phyloP scores from a whole-genome alignment of 2,329 filamentous ascomycete species.

The Albifimbria verrucaria region DNA sequence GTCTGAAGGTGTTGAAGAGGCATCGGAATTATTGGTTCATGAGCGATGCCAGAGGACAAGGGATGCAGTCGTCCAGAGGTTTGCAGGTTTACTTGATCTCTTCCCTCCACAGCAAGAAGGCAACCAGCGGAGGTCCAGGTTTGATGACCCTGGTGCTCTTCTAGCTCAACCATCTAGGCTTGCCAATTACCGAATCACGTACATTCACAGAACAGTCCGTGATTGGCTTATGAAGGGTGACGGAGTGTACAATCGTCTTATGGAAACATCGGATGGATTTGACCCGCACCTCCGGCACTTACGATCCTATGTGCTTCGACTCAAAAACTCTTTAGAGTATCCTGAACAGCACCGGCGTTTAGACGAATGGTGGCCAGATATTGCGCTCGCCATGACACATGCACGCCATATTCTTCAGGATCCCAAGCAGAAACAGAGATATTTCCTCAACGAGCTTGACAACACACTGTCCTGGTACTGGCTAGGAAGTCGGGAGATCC shows the following conservation, averaged over 20 bases:
- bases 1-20: constrained; percentile 15
- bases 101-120: constrained; percentile 13
- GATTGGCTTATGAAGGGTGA: constrained; percentile 26
- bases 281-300: constrained; percentile 28
- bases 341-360: constrained; percentile 32
- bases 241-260: constrained; percentile 16
- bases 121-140: constrained; percentile 11
- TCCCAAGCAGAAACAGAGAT: not conserved
- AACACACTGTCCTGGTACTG: constrained; percentile 27
- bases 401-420: constrained; percentile 23
- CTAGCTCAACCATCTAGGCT: constrained; percentile 5
- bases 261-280: constrained; percentile 11
- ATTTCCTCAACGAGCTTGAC: constrained; percentile 17
- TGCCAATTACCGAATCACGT: constrained; percentile 22
- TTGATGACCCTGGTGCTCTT: constrained; percentile 6
- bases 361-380: constrained; percentile 36
- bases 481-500: constrained; percentile 19
- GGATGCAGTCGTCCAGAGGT: constrained; percentile 12
- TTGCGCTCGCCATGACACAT: constrained; percentile 33
- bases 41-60: constrained; percentile 14
- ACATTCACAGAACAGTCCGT: constrained; percentile 30
- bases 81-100: constrained; percentile 22
- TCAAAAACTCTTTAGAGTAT: constrained; percentile 29
- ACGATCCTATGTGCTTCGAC: constrained; percentile 28
- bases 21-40: constrained; percentile 11